Conservation (phyloP, 2,329 filamentous ascomycete species). For the Chrysoporthe deuterocubensis region DNA sequence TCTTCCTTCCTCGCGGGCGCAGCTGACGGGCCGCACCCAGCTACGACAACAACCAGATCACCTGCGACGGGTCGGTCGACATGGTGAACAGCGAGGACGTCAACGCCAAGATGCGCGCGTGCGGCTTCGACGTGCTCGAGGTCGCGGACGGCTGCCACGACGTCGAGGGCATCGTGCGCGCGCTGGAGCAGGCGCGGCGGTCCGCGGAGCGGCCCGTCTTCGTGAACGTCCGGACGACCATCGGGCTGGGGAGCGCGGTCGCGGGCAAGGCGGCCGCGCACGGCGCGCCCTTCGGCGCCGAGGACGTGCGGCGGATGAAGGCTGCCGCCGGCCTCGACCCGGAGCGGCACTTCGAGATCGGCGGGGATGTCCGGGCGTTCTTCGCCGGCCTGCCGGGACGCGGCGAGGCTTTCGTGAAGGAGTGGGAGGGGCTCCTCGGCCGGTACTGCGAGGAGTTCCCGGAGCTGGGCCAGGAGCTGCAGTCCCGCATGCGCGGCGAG, state of each 20-base stretch:
- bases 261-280: slow-evolving; percentile 57
- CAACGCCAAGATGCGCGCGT: slow-evolving; percentile 58
- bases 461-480: slow-evolving; percentile 46
- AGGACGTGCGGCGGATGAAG: slow-evolving; percentile 60
- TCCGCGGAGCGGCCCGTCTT: slow-evolving; percentile 54
- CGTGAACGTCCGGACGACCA: slow-evolving; percentile 61
- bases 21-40: neutral
- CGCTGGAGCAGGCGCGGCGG: slow-evolving; percentile 46
- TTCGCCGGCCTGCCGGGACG: slow-evolving; percentile 52
- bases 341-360: slow-evolving; percentile 49
- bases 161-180: slow-evolving; percentile 49
- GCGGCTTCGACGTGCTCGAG: slow-evolving; percentile 57
- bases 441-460: slow-evolving; percentile 31
- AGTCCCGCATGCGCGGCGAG: slow-evolving; percentile 50
- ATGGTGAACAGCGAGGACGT: slow-evolving; percentile 58
- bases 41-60: slow-evolving; percentile 63
- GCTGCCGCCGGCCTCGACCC: slow-evolving; percentile 52
- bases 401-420: slow-evolving; percentile 50
- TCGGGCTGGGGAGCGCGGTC: slow-evolving; percentile 53
- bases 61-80: slow-evolving; percentile 58
- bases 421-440: slow-evolving; percentile 49
- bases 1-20: too few relatives aligned
- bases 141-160: slow-evolving; percentile 54
- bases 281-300: slow-evolving; percentile 58
- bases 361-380: slow-evolving; percentile 53